Evolutionary conservation across 108 stramenopile genomes (phyloP).

Genomic region (Bacterosira constricta): DNA sequence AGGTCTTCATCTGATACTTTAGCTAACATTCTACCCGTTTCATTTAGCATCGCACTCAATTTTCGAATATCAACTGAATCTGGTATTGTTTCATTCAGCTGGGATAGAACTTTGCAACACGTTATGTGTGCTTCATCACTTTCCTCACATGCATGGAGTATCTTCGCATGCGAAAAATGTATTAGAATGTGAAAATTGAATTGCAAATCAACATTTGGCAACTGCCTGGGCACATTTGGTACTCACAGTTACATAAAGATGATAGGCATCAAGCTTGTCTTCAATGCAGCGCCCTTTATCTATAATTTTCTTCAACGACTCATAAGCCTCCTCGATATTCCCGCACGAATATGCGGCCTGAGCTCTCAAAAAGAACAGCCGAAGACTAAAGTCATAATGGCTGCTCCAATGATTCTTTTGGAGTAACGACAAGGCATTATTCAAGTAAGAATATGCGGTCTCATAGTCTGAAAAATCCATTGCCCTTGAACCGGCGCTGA

Average conservation of each 20-base stretch:
- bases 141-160: neutral
- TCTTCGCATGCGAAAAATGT: neutral
- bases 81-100: neutral
- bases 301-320: neutral
- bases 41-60: neutral
- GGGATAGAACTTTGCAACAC: neutral
- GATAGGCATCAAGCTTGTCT: conserved; percentile 23
- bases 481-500: conserved; percentile 24
- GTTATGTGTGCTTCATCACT: neutral
- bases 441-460: conserved; percentile 22
- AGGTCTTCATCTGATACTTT: neutral
- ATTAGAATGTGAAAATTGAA: neutral
- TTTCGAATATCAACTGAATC: neutral
- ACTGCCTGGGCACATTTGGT: too few relatives aligned
- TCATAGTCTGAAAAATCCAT: conserved; percentile 30
- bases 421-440: neutral
- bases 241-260: neutral
- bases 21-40: neutral
- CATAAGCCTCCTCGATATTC: conserved; percentile 8
- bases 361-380: neutral
- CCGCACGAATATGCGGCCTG: conserved; percentile 9
- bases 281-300: neutral
- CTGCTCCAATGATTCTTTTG: conserved; percentile 12
- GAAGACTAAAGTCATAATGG: conserved; percentile 20
- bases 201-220: neutral